phyloP scores from a whole-genome alignment of 2,329 filamentous ascomycete species.

The Xylaria polymorpha region DNA sequence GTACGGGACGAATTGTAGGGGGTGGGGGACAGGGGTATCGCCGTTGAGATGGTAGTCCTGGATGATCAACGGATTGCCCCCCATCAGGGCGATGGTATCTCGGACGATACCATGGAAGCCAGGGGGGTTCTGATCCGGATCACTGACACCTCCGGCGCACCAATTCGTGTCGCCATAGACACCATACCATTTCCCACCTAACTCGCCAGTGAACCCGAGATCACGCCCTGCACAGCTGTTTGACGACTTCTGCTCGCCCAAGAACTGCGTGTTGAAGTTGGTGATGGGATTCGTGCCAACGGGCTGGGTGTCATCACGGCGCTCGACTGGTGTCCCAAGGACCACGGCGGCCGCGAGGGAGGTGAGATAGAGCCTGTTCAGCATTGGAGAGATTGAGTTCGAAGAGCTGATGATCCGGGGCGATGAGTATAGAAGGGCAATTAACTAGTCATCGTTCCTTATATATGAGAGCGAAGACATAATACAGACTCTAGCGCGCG shows the following conservation, averaged over 20 bases:
- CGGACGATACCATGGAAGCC: neutral
- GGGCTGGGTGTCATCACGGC: constrained; percentile 53
- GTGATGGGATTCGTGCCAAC: constrained; percentile 53
- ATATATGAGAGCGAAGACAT: neutral
- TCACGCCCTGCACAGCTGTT: constrained; percentile 55
- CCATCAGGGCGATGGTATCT: neutral
- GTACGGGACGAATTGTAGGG: neutral
- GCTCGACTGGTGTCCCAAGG: neutral
- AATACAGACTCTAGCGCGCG: neutral
- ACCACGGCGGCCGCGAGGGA: neutral
- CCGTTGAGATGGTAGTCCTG: neutral
- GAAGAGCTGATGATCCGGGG: neutral
- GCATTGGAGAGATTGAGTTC: neutral
- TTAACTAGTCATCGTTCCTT: neutral
- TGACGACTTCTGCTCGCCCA: constrained; percentile 53
- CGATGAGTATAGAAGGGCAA: neutral
- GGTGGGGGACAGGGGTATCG: neutral
- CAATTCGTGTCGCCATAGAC: constrained; percentile 54
- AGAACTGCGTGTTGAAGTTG: constrained; percentile 42
- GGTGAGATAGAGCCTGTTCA: neutral
- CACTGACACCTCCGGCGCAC: constrained; percentile 18
- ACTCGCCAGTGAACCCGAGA: constrained; percentile 53
- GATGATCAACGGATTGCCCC: neutral
- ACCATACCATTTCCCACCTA: constrained; percentile 54
- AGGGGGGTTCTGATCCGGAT: neutral